Conservation (phyloP, 768 basidiomycete species). For the Trametes maxima region DNA sequence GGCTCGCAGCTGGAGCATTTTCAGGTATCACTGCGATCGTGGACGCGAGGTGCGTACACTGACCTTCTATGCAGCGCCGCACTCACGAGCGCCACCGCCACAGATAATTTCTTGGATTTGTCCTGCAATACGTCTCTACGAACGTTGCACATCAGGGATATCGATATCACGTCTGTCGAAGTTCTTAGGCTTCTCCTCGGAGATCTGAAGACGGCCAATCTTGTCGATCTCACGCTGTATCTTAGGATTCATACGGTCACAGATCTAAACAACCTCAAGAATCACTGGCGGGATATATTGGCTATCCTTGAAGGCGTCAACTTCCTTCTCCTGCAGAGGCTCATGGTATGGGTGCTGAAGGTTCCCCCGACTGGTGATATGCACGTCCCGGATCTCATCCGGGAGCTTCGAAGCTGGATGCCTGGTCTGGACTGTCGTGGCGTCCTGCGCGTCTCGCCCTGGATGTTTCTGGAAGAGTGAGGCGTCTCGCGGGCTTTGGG, state of each 20-base stretch:
- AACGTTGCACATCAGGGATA: conserved; percentile 5
- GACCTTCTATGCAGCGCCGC: neutral
- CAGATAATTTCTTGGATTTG: neutral
- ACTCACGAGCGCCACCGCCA: neutral
- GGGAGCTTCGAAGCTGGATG: conserved; percentile 6
- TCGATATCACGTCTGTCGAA: neutral
- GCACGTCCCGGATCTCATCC: neutral
- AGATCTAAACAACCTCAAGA: neutral
- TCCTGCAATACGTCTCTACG: conserved; percentile 4
- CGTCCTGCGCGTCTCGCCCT: conserved; percentile 10
- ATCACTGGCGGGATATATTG: neutral
- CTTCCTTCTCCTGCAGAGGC: conserved; percentile 2
- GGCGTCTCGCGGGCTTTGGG: neutral
- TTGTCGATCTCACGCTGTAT: conserved; percentile 1
- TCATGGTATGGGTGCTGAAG: conserved; percentile 13
- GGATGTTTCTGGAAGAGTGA: conserved; percentile 1
- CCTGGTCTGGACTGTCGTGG: neutral
- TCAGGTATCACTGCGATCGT: conserved; percentile 4
- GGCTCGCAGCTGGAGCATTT: conserved; percentile 7
- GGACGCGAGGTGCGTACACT: conserved; percentile 1
- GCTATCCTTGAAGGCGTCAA: neutral
- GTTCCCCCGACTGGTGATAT: neutral
- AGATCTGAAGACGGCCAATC: neutral
- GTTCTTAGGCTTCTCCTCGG: neutral
- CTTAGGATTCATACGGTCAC: neutral